phyloP scores from a whole-genome alignment of 495 filamentous ascomycete genomes.

The Penicillium parvum region DNA sequence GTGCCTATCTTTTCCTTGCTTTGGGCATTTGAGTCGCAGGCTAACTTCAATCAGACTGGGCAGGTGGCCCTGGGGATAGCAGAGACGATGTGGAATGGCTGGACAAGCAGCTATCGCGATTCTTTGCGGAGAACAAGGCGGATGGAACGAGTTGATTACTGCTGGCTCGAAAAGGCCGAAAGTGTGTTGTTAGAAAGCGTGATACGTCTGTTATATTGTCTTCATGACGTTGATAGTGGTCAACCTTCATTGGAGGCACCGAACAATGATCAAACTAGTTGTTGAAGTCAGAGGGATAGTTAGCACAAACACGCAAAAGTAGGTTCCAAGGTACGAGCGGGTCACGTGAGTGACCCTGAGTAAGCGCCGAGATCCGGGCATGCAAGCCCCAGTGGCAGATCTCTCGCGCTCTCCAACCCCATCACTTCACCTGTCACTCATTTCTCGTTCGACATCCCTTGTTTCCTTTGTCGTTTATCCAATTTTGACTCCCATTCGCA shows the following conservation, averaged over 20 bases:
- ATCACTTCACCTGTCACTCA: slow-evolving; percentile 9
- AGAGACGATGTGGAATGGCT: slow-evolving; percentile 64
- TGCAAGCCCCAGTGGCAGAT: no score
- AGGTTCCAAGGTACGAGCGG: not conserved
- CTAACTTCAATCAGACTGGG: slow-evolving; percentile 40
- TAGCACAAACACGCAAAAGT: not conserved
- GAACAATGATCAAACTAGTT: no score
- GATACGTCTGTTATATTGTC: no score
- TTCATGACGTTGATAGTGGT: no score
- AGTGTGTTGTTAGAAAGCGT: no score
- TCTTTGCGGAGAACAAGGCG: slow-evolving; percentile 37
- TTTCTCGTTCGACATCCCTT: slow-evolving; percentile 3
- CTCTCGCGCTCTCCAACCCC: no score
- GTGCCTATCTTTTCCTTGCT: slow-evolving; percentile 18
- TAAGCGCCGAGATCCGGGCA: slow-evolving; percentile 20
- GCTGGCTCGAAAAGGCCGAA: slow-evolving; percentile 8
- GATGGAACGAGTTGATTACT: slow-evolving; percentile 1
- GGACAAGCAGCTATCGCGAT: slow-evolving; percentile 51
- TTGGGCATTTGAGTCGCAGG: not conserved
- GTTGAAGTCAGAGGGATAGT: no score
- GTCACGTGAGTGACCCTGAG: slow-evolving; percentile 15
- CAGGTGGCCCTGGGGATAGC: slow-evolving; percentile 60
- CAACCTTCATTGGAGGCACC: no score
- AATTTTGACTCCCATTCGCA: not conserved
- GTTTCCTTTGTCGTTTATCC: slow-evolving; percentile 2